phyloP scores from a whole-genome alignment of 805 yeast genomes.

The Pichia nanzhaoensis region DNA sequence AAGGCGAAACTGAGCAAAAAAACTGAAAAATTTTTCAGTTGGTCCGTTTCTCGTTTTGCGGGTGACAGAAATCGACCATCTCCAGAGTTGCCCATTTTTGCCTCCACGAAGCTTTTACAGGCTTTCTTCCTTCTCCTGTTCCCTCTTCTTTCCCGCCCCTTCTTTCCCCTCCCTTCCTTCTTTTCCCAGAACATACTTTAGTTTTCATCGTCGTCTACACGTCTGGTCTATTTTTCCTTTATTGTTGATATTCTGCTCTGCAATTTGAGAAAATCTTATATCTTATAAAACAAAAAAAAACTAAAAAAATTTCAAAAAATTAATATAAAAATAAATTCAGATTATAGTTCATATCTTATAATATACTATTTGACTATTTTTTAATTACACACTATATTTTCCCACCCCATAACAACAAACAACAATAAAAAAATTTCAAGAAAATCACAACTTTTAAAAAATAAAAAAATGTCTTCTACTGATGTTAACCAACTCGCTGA shows the following conservation, averaged over 20 bases:
- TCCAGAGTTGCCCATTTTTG: background rate
- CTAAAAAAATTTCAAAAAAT: conserved; percentile 12
- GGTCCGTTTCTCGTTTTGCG: background rate
- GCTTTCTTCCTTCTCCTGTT: background rate
- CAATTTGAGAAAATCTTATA: conserved; percentile 1
- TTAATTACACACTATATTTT: conserved; percentile 8
- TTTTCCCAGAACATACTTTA: conserved; percentile 10
- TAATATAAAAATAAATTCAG: conserved; percentile 5
- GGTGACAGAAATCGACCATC: no score
- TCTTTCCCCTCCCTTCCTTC: background rate
- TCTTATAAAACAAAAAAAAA: conserved; percentile 9
- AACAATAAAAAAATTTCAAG: conserved; percentile 7
- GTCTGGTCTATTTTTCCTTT: conserved; percentile 4
- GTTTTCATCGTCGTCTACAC: conserved; percentile 12
- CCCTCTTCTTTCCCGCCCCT: background rate
- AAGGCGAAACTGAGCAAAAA: background rate
- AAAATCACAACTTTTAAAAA: conserved; percentile 11
- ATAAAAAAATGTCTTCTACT: conserved; percentile 28
- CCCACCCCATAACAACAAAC: conserved; percentile 6
- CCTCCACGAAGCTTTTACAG: no score
- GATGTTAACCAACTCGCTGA: conserved; percentile 31
- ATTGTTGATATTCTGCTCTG: conserved; percentile 3
- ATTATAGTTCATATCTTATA: background rate
- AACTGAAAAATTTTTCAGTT: background rate
- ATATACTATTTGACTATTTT: conserved; percentile 2